Percentiles rank a stretch among this genome's conserved stretches.
Conservation (phyloP, 176 grass and related monocot genomes). For the Tuctoria greenei region DNA sequence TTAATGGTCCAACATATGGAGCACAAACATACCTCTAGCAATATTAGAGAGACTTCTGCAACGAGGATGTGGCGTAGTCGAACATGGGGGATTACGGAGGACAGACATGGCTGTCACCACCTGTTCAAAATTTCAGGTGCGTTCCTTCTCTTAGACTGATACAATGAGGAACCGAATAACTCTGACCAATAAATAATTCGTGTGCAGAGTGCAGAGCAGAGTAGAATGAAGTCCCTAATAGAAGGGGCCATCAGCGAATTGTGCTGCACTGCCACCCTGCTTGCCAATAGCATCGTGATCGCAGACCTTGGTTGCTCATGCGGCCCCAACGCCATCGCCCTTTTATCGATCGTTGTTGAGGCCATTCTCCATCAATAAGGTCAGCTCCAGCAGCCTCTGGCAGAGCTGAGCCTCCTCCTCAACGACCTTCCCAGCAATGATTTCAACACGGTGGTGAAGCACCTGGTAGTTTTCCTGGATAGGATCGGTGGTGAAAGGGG, state of each 20-base stretch:
- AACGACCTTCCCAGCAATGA: slow-evolving; percentile 7
- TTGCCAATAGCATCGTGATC: not conserved
- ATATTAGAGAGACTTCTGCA: too few species aligned
- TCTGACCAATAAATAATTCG: not conserved
- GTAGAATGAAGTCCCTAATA: not conserved
- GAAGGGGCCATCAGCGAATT: not conserved
- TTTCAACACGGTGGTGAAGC: not conserved
- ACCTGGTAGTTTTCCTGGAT: not conserved
- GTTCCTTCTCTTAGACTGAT: too few species aligned
- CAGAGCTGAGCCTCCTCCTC: not conserved
- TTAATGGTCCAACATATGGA: too few species aligned
- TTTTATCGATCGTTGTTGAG: not conserved
- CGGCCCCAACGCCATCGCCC: not conserved
- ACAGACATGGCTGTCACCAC: too few species aligned
- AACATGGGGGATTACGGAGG: too few species aligned
- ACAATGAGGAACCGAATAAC: not conserved
- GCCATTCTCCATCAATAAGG: not conserved
- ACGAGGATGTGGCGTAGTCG: too few species aligned
- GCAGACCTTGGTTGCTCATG: not conserved
- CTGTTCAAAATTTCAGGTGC: too few species aligned
- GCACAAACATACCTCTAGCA: too few species aligned
- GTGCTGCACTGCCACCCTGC: too few species aligned
- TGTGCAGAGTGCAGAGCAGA: not conserved
- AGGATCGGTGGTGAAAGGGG: not conserved
- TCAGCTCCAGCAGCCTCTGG: not conserved